Conservation (phyloP, 805 yeast genomes). For the Hanseniaspora lindneri region DNA sequence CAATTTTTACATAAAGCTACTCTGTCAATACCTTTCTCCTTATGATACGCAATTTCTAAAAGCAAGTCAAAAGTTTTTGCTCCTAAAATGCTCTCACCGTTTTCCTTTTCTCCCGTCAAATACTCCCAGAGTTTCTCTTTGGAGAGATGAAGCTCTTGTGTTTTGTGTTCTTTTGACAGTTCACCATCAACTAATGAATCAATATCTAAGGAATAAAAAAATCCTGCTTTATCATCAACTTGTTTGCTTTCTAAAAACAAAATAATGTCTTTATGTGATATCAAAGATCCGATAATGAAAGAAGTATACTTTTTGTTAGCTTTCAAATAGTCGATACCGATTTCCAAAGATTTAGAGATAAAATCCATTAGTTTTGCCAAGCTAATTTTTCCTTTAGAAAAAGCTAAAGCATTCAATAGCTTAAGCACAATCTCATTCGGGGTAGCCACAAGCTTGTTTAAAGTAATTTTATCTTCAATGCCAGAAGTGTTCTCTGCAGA, state of each 20-base stretch:
- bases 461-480: background rate
- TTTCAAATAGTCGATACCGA: background rate
- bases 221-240: background rate
- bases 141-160: conserved; percentile 31
- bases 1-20: conserved; percentile 44
- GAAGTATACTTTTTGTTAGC: conserved; percentile 9
- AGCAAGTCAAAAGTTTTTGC: conserved; percentile 44
- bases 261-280: background rate
- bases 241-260: background rate
- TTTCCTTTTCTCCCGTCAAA: conserved; percentile 43
- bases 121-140: conserved; percentile 47
- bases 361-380: conserved; percentile 13
- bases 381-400: conserved; percentile 25
- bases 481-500: background rate
- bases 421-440: conserved; percentile 28
- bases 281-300: conserved; percentile 1
- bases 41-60: conserved; percentile 47
- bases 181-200: background rate
- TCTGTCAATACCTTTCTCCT: conserved; percentile 47
- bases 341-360: conserved; percentile 15
- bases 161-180: background rate
- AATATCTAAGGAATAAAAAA: background rate
- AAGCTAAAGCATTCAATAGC: conserved; percentile 26
- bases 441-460: conserved; percentile 7
- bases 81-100: conserved; percentile 42